phyloP scores from a whole-genome alignment of 371 early-diverging fungal genomes.

The Haplosporangium sp. region DNA sequence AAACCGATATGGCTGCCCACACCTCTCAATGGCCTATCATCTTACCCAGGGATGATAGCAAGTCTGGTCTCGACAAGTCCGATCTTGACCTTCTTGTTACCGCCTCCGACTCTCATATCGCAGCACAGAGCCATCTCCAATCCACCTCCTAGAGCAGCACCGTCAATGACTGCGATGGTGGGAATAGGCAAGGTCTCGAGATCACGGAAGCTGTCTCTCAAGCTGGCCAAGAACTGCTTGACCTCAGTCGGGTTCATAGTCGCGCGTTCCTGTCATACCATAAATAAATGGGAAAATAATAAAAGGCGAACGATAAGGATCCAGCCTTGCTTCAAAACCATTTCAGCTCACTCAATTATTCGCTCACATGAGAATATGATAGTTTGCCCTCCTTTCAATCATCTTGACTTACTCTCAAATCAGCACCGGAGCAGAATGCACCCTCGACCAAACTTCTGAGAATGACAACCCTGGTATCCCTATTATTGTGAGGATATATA shows the following conservation, averaged over 20 bases:
- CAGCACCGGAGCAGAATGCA: conserved; percentile 97
- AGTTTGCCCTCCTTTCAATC: too few species aligned
- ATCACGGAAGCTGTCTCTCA: conserved; percentile 84
- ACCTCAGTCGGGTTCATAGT: conserved; percentile 89
- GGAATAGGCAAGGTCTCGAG: conserved; percentile 93
- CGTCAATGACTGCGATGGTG: conserved; percentile 96
- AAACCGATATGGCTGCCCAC: neutral
- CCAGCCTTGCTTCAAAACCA: too few species aligned
- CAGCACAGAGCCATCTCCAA: conserved; percentile 94
- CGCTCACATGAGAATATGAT: too few species aligned
- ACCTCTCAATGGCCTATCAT: too few species aligned
- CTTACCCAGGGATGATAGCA: conserved; percentile 97
- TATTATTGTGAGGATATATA: conserved; percentile 24
- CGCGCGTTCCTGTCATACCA: conserved; percentile 78
- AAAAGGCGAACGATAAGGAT: too few species aligned
- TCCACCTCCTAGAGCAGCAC: conserved; percentile 96
- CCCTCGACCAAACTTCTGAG: conserved; percentile 83
- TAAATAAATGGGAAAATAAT: neutral
- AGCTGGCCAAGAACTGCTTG: conserved; percentile 80
- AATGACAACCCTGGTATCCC: conserved; percentile 82
- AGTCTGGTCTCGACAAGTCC: conserved; percentile 94
- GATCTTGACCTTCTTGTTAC: conserved; percentile 72
- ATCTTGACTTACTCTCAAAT: conserved; percentile 84
- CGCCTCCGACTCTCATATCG: conserved; percentile 91
- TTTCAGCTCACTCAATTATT: too few species aligned